Percentiles rank a stretch among this genome's conserved stretches.
Evolutionary conservation across 345 rosid genomes (phyloP).

Genomic region (Eucalyptus rudis): DNA sequence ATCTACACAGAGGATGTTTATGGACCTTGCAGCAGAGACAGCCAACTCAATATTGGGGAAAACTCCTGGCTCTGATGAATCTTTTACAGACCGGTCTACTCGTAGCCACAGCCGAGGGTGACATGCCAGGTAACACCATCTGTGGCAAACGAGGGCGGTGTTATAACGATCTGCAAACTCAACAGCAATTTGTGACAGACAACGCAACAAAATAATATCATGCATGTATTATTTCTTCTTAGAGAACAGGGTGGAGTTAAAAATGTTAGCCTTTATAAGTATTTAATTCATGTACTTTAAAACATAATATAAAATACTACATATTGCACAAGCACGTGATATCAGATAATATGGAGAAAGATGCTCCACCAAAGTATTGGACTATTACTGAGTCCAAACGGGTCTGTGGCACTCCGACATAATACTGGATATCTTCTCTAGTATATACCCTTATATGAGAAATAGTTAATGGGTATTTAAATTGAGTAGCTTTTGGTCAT

Average conservation of each 20-base stretch:
- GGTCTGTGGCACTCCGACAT: background rate
- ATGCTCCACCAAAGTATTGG: background rate
- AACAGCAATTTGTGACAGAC: constrained; percentile 33
- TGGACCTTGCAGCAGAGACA: constrained; percentile 88
- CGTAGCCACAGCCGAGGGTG: constrained; percentile 95
- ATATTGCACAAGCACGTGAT: background rate
- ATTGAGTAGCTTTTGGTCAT: background rate
- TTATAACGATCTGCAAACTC: constrained; percentile 99
- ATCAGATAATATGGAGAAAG: background rate
- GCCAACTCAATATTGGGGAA: constrained; percentile 68
- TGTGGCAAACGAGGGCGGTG: constrained; percentile 99
- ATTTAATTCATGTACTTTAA: background rate
- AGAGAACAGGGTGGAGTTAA: background rate
- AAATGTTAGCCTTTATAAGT: background rate
- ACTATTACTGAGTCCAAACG: background rate
- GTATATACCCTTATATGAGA: background rate
- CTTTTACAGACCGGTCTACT: constrained; percentile 66
- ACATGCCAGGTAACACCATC: constrained; percentile 92
- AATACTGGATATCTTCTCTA: background rate
- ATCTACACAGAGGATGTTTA: background rate
- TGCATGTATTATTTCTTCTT: background rate
- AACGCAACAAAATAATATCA: background rate
- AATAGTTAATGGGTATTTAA: background rate
- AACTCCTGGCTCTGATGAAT: constrained; percentile 48
- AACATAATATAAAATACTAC: background rate